Conservation (phyloP, 169 alveolate genomes). For the Eimeria maxima region DNA sequence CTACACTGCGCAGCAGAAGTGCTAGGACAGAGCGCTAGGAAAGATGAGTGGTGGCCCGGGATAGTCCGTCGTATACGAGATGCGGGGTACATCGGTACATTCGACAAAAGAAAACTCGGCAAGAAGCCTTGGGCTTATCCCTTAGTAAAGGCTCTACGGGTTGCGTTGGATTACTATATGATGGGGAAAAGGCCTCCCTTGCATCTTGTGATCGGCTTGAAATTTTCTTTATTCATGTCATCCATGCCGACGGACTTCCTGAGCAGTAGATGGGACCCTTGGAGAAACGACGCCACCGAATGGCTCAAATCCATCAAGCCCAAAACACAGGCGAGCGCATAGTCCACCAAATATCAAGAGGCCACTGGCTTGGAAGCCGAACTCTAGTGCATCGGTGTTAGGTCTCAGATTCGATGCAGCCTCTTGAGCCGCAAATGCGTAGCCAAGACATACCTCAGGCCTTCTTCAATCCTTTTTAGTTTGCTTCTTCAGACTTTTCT, state of each 20-base stretch:
- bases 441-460: neutral
- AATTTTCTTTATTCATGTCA: neutral
- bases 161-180: neutral
- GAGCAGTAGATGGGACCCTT: neutral
- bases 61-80: neutral
- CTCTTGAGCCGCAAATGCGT: neutral
- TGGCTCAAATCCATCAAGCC: neutral
- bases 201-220: neutral
- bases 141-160: neutral
- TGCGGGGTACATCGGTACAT: neutral
- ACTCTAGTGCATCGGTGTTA: neutral
- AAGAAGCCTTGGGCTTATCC: neutral
- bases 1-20: neutral
- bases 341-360: neutral
- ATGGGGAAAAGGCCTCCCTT: neutral
- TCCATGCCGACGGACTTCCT: neutral
- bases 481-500: neutral
- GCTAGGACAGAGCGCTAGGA: neutral
- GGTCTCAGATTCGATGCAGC: neutral
- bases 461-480: neutral
- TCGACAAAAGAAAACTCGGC: neutral
- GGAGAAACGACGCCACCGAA: neutral
- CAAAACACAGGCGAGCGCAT: neutral
- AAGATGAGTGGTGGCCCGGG: neutral
- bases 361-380: neutral